phyloP scores from a whole-genome alignment of 148 eudicot species.

The Cornus kousa region DNA sequence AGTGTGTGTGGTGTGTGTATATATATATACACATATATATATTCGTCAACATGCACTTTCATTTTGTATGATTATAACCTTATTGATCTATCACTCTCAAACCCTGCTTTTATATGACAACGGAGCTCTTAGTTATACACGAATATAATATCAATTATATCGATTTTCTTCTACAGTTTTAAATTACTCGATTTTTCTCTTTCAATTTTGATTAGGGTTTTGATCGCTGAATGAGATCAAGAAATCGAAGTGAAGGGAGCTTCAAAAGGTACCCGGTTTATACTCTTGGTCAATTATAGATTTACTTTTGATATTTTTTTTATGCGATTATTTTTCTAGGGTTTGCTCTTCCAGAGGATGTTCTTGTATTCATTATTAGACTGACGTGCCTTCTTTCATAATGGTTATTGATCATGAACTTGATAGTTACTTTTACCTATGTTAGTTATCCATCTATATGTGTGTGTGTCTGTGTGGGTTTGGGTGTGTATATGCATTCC shows the following conservation, averaged over 20 bases:
- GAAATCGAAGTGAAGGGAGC: neutral
- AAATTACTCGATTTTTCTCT: neutral
- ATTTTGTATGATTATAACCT: neutral
- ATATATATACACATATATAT: neutral
- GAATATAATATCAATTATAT: neutral
- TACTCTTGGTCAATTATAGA: neutral
- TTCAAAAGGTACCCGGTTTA: neutral
- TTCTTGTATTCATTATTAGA: neutral
- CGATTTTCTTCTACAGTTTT: too few species aligned
- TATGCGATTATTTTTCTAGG: neutral
- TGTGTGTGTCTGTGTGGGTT: neutral
- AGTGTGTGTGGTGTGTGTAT: neutral
- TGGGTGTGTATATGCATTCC: neutral
- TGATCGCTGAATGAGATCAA: constrained; percentile 10
- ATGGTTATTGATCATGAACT: neutral
- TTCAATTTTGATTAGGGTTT: constrained; percentile 4
- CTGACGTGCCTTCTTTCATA: neutral
- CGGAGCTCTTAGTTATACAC: too few species aligned
- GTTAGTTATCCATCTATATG: too few species aligned
- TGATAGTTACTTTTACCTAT: too few species aligned
- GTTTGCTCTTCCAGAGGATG: neutral
- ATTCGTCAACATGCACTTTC: constrained; percentile 1
- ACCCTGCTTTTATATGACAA: neutral
- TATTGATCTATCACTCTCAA: neutral
- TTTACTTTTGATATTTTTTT: neutral